These are phyloP conservation scores for Solanum arcanum DNA, from an alignment of 257 asterid species.

Conservation along the genomic window DNA sequence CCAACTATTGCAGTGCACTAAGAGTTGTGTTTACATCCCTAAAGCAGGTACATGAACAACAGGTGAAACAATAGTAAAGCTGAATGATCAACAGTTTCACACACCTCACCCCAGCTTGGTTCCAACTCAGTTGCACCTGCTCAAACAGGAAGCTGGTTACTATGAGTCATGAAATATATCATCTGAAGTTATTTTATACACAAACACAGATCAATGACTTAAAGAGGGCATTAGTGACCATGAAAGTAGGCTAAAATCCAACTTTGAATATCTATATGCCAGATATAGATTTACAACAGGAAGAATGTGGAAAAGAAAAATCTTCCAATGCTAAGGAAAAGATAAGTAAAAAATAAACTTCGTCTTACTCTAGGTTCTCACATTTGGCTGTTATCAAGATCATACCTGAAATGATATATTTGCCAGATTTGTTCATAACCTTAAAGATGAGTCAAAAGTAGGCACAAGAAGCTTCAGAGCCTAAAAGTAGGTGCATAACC, in stretches of 20 bases:
- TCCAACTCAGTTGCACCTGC: constrained; percentile 88
- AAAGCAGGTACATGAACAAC: neutral
- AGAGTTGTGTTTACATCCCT: neutral
- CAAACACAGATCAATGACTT: neutral
- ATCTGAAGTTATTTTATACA: neutral
- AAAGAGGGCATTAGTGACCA: neutral
- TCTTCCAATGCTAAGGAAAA: neutral
- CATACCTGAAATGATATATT: neutral
- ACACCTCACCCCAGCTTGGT: constrained; percentile 84
- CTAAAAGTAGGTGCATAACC: neutral
- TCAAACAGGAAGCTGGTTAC: constrained; percentile 7
- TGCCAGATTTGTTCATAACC: neutral
- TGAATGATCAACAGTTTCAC: neutral
- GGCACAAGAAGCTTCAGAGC: neutral
- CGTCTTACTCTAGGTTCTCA: neutral
- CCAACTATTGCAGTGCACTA: neutral
- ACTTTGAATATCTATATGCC: neutral
- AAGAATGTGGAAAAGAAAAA: neutral
- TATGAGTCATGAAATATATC: neutral
- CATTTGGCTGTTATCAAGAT: neutral
- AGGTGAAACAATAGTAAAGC: neutral
- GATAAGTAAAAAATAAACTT: neutral
- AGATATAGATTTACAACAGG: neutral
- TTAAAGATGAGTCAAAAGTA: neutral
- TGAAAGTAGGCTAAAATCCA: neutral